Conservation (phyloP, 1,284 basidiomycete species). For the Xerocomus minutiporus region DNA sequence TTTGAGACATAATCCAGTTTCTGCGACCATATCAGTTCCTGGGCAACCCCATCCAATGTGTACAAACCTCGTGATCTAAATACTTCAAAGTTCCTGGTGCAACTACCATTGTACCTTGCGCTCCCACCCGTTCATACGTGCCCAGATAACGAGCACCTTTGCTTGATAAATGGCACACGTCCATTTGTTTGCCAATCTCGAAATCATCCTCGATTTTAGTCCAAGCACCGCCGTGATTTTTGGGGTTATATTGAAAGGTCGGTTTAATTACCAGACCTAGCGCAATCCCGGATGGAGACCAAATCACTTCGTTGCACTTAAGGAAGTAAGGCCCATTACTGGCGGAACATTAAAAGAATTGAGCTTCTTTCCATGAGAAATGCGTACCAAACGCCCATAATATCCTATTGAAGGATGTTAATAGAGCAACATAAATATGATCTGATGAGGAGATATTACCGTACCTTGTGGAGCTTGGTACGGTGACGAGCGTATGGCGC, state of each 20-base stretch:
- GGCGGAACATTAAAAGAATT: background rate
- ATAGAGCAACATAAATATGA: constrained; percentile 2
- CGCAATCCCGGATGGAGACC: constrained; percentile 22
- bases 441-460: background rate
- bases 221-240: constrained; percentile 16
- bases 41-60: background rate
- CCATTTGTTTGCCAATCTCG: constrained; percentile 15
- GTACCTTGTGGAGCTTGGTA: constrained; percentile 18
- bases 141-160: constrained; percentile 19
- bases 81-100: constrained; percentile 9
- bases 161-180: constrained; percentile 15
- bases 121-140: constrained; percentile 25
- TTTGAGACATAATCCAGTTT: constrained; percentile 13
- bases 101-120: constrained; percentile 12
- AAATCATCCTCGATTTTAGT: constrained; percentile 10
- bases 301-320: constrained; percentile 19
- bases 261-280: constrained; percentile 24
- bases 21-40: constrained; percentile 12
- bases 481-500: background rate
- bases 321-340: constrained; percentile 16
- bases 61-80: constrained; percentile 11
- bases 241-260: constrained; percentile 29
- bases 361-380: background rate
- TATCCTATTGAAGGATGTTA: constrained; percentile 6
- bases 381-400: constrained; percentile 10